Conservation (phyloP, 1,284 basidiomycete genomes). For the Malassezia restricta region DNA sequence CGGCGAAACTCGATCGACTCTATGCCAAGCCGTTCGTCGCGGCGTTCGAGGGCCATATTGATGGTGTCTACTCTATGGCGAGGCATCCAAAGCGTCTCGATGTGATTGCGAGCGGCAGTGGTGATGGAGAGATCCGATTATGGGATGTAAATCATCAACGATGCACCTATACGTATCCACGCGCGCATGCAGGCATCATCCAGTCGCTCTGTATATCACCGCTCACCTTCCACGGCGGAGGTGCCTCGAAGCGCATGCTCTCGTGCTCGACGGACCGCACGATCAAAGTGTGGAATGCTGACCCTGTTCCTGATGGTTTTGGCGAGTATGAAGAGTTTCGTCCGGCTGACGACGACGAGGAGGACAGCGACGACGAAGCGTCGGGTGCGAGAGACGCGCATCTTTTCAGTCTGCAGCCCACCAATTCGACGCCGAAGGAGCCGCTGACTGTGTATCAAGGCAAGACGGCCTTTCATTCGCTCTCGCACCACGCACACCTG, state of each 20-base stretch:
- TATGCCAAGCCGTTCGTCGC: slow-evolving; percentile 93
- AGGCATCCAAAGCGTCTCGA: slow-evolving; percentile 66
- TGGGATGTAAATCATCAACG: slow-evolving; percentile 68
- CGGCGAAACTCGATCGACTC: slow-evolving; percentile 89
- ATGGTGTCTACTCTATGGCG: slow-evolving; percentile 80
- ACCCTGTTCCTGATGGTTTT: slow-evolving; percentile 39
- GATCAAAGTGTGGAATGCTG: slow-evolving; percentile 74
- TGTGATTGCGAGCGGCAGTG: slow-evolving; percentile 80
- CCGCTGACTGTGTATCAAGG: slow-evolving; percentile 38
- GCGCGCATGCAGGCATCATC: slow-evolving; percentile 84
- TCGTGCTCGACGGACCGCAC: slow-evolving; percentile 84
- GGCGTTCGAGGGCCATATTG: slow-evolving; percentile 79
- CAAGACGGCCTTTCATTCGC: slow-evolving; percentile 54
- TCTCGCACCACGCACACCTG: slow-evolving; percentile 82
- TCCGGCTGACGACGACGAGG: slow-evolving; percentile 36
- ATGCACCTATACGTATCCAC: slow-evolving; percentile 59
- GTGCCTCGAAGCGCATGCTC: slow-evolving; percentile 55
- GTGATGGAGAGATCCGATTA: slow-evolving; percentile 84
- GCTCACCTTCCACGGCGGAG: slow-evolving; percentile 47
- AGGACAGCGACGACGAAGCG: slow-evolving; percentile 39
- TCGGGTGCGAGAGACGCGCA: slow-evolving; percentile 23
- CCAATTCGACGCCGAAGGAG: slow-evolving; percentile 25
- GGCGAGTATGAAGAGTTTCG: slow-evolving; percentile 36
- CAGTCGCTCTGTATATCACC: slow-evolving; percentile 61
- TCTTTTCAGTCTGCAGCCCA: slow-evolving; percentile 32